These are phyloP conservation scores for Dacryopinax spathularia DNA, from an alignment of 768 basidiomycete genomes.

Conservation along the genomic window DNA sequence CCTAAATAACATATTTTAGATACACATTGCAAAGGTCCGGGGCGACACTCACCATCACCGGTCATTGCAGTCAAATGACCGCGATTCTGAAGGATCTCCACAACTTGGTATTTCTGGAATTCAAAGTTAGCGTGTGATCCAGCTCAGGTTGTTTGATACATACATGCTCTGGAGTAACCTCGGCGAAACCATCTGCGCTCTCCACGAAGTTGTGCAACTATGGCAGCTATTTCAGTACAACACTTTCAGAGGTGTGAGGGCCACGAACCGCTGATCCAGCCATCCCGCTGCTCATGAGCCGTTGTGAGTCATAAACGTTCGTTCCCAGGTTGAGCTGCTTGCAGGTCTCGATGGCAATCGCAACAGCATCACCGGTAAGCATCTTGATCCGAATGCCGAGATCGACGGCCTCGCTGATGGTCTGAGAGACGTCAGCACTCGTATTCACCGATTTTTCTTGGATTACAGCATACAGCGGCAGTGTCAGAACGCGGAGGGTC, in stretches of 20 bases:
- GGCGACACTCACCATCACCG: slow-evolving; percentile 21
- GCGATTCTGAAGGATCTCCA: slow-evolving; percentile 29
- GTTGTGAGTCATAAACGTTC: slow-evolving; percentile 34
- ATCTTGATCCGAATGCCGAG: slow-evolving; percentile 37
- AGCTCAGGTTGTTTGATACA: slow-evolving; percentile 11
- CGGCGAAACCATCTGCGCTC: slow-evolving; percentile 38
- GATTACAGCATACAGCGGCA: slow-evolving; percentile 20
- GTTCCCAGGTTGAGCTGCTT: slow-evolving; percentile 33
- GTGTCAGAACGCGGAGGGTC: slow-evolving; percentile 36
- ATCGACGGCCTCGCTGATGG: slow-evolving; percentile 30
- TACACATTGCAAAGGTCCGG: background rate
- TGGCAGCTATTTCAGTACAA: background rate
- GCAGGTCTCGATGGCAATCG: slow-evolving; percentile 36
- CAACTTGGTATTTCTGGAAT: slow-evolving; percentile 18
- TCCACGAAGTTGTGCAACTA: slow-evolving; percentile 33
- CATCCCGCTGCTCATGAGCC: slow-evolving; percentile 32
- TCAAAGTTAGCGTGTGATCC: background rate
- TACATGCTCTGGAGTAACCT: slow-evolving; percentile 38
- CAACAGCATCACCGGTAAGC: slow-evolving; percentile 39
- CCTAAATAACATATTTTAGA: slow-evolving; percentile 9
- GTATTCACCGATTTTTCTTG: no score
- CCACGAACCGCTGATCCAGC: slow-evolving; percentile 31
- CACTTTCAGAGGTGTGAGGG: no score
- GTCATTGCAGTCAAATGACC: slow-evolving; percentile 34
- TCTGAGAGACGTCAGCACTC: slow-evolving; percentile 16